Conservation (phyloP, 2,329 filamentous ascomycete species). For the Pyricularia pennisetigena region DNA sequence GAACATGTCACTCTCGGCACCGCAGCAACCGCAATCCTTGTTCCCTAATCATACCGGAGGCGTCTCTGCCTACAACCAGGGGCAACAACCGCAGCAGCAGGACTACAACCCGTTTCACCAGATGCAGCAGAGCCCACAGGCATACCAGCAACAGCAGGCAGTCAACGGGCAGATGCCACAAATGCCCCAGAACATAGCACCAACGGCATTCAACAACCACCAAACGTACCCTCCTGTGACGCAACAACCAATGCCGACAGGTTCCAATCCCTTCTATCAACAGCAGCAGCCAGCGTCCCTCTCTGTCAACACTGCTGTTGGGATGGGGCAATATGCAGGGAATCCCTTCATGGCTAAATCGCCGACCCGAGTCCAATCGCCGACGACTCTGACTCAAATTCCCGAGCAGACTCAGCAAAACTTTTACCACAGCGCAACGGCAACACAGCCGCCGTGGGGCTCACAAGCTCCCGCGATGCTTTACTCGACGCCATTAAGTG, state of each 20-base stretch:
- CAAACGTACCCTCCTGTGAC: constrained; percentile 29
- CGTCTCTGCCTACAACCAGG: constrained; percentile 22
- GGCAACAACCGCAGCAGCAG: constrained; percentile 32
- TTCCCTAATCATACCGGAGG: constrained; percentile 66
- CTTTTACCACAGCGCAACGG: constrained; percentile 22
- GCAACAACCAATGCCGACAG: constrained; percentile 27
- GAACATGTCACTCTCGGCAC: constrained; percentile 55
- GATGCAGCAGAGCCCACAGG: constrained; percentile 8
- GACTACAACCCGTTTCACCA: neutral
- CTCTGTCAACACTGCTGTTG: constrained; percentile 27
- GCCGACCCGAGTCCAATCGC: constrained; percentile 39
- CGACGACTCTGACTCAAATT: constrained; percentile 35
- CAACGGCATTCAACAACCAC: constrained; percentile 28
- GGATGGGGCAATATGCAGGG: constrained; percentile 18
- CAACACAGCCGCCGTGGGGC: constrained; percentile 8
- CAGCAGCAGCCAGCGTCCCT: constrained; percentile 20
- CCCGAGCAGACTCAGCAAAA: constrained; percentile 34
- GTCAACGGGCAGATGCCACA: constrained; percentile 32
- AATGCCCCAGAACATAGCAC: constrained; percentile 27
- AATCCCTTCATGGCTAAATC: constrained; percentile 39
- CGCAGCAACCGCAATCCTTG: constrained; percentile 42
- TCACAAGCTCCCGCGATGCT: neutral
- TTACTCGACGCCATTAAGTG: constrained; percentile 4
- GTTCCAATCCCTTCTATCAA: constrained; percentile 43
- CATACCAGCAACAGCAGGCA: constrained; percentile 32